phyloP scores from a whole-genome alignment of 306 rosid genomes.

The Sesbania bispinosa region DNA sequence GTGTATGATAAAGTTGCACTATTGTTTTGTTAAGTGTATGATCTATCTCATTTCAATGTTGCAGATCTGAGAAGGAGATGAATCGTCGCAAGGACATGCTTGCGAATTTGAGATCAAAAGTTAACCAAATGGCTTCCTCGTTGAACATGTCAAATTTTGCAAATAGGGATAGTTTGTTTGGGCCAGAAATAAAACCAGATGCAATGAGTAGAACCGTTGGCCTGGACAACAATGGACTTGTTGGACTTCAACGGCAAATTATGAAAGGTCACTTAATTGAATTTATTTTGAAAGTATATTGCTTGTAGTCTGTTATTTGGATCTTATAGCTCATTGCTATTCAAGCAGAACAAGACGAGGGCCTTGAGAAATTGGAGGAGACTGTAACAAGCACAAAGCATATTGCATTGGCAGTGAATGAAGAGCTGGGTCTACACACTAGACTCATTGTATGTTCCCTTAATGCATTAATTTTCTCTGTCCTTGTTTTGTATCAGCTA shows the following conservation, averaged over 20 bases:
- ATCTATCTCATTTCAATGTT: constrained; percentile 21
- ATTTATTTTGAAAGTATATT: not conserved
- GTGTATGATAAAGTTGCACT: not conserved
- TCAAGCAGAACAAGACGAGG: constrained; percentile 85
- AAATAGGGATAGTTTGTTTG: constrained; percentile 79
- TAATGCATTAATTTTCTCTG: not conserved
- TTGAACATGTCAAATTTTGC: constrained; percentile 76
- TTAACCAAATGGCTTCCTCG: constrained; percentile 72
- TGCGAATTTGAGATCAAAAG: constrained; percentile 68
- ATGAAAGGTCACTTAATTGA: constrained; percentile 58
- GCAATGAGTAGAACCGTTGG: constrained; percentile 60
- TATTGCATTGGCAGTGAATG: constrained; percentile 93
- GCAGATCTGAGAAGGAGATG: constrained; percentile 80
- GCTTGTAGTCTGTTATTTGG: constrained; percentile 17
- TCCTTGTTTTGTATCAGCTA: not conserved
- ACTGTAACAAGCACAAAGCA: constrained; percentile 82
- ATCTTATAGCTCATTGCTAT: constrained; percentile 23
- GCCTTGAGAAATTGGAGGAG: constrained; percentile 81
- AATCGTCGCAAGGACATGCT: constrained; percentile 88
- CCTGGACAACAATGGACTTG: constrained; percentile 74
- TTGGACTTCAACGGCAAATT: constrained; percentile 81
- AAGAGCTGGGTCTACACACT: constrained; percentile 79
- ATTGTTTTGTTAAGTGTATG: constrained; percentile 21
- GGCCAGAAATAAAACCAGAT: constrained; percentile 84
- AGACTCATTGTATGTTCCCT: constrained; percentile 70